phyloP scores from a whole-genome alignment of 2,329 filamentous ascomycete species.

The Shiraia bambusicola region DNA sequence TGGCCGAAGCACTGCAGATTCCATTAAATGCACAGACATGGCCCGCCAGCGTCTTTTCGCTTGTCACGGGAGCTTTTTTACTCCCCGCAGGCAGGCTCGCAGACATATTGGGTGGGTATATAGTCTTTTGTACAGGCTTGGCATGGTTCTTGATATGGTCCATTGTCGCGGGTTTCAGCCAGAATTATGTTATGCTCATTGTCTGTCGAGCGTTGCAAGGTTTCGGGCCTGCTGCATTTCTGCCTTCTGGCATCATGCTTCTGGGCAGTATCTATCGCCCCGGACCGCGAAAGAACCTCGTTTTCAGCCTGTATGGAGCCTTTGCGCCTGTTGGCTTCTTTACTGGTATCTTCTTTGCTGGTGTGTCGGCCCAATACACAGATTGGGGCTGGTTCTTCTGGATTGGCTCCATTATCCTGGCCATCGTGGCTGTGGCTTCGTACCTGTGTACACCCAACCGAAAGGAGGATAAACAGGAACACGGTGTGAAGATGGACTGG shows the following conservation, averaged over 20 bases:
- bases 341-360: constrained; percentile 41
- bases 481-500: constrained; percentile 42
- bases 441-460: constrained; percentile 35
- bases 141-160: constrained; percentile 68
- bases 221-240: constrained; percentile 69
- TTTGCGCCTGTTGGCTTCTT: constrained; percentile 53
- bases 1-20: constrained; percentile 64
- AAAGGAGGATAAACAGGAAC: constrained; percentile 10
- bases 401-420: constrained; percentile 37
- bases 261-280: constrained; percentile 66
- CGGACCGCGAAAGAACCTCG: constrained; percentile 67
- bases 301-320: constrained; percentile 62
- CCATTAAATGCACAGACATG: constrained; percentile 61
- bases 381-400: constrained; percentile 41
- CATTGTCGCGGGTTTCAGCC: constrained; percentile 68
- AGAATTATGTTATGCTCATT: constrained; percentile 69
- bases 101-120: constrained; percentile 64
- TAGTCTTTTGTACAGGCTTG: constrained; percentile 65
- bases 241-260: constrained; percentile 68
- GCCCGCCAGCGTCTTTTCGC: constrained; percentile 43
- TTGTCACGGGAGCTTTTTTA: constrained; percentile 42
- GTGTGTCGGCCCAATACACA: constrained; percentile 32
- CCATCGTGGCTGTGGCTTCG: constrained; percentile 30
- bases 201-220: constrained; percentile 74
- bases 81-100: constrained; percentile 56